phyloP scores from a whole-genome alignment of 768 basidiomycete genomes.

The Hericium coralloides region DNA sequence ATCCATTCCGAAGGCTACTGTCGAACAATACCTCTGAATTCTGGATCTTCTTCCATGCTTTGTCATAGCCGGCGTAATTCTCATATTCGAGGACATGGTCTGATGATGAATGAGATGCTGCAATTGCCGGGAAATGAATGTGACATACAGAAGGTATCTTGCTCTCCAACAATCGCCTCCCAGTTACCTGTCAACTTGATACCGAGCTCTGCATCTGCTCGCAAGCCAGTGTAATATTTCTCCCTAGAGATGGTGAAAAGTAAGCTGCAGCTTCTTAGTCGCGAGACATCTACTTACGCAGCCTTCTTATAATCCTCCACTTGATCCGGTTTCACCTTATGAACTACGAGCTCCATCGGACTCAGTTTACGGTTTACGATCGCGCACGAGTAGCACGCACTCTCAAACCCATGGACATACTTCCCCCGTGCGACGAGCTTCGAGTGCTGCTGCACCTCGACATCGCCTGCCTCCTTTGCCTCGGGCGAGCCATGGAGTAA shows the following conservation, averaged over 20 bases:
- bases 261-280: slow-evolving; percentile 1
- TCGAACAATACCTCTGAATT: slow-evolving; percentile 45
- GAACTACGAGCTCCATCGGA: slow-evolving; percentile 40
- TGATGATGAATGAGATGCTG: slow-evolving; percentile 13
- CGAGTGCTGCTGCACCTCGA: slow-evolving; percentile 75
- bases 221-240: slow-evolving; percentile 75
- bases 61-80: slow-evolving; percentile 85
- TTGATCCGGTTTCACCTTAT: slow-evolving; percentile 77
- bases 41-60: slow-evolving; percentile 52
- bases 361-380: neutral
- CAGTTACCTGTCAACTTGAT: slow-evolving; percentile 91
- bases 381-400: slow-evolving; percentile 33
- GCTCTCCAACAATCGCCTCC: slow-evolving; percentile 85
- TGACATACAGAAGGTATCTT: slow-evolving; percentile 70
- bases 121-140: neutral
- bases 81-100: slow-evolving; percentile 87
- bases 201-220: slow-evolving; percentile 59
- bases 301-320: slow-evolving; percentile 80
- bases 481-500: slow-evolving; percentile 91
- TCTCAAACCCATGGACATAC: slow-evolving; percentile 85
- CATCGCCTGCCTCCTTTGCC: slow-evolving; percentile 76
- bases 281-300: slow-evolving; percentile 46
- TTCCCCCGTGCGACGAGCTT: slow-evolving; percentile 87
- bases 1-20: neutral
- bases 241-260: slow-evolving; percentile 38